These are phyloP conservation scores for Ogataea methanolica DNA, from an alignment of 805 yeast species.

Conservation along the genomic window DNA sequence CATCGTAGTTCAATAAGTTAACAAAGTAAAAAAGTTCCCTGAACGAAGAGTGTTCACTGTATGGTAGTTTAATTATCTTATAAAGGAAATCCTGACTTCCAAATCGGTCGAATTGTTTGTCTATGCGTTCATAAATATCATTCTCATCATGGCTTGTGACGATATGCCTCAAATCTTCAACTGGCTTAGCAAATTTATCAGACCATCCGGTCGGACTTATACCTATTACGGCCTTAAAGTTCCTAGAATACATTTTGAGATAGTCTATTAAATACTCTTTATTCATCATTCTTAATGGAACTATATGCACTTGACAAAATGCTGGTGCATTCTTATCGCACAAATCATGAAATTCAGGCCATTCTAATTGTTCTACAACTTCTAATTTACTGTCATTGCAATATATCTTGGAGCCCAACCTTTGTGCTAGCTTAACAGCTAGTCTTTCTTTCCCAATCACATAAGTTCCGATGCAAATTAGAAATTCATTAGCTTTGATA, in stretches of 20 bases:
- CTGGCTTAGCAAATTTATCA: slow-evolving; percentile 32
- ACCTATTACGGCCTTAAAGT: slow-evolving; percentile 63
- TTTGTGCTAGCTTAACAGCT: slow-evolving; percentile 60
- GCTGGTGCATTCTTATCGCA: slow-evolving; percentile 40
- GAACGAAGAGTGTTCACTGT: slow-evolving; percentile 91
- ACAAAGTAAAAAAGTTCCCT: slow-evolving; percentile 71
- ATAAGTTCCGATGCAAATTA: slow-evolving; percentile 80
- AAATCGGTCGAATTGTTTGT: slow-evolving; percentile 14
- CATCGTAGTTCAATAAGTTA: slow-evolving; percentile 41
- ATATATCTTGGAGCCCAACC: slow-evolving; percentile 48
- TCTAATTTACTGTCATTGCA: slow-evolving; percentile 44
- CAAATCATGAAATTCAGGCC: slow-evolving; percentile 35
- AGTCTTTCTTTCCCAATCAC: slow-evolving; percentile 89
- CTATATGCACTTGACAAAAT: slow-evolving; percentile 62
- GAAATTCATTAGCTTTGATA: slow-evolving; percentile 18
- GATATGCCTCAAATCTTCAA: slow-evolving; percentile 7
- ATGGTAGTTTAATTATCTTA: slow-evolving; percentile 45
- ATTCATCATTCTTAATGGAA: slow-evolving; percentile 57
- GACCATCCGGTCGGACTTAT: slow-evolving; percentile 93
- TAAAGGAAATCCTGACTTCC: slow-evolving; percentile 14
- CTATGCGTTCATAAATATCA: slow-evolving; percentile 11
- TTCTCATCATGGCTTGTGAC: slow-evolving; percentile 10
- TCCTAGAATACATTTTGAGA: slow-evolving; percentile 40
- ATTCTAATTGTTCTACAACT: slow-evolving; percentile 42
- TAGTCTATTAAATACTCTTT: slow-evolving; percentile 44